Percentiles rank a stretch among this genome's conserved stretches.
phyloP scores from a whole-genome alignment of 306 rosid genomes.

The Pueraria montana region DNA sequence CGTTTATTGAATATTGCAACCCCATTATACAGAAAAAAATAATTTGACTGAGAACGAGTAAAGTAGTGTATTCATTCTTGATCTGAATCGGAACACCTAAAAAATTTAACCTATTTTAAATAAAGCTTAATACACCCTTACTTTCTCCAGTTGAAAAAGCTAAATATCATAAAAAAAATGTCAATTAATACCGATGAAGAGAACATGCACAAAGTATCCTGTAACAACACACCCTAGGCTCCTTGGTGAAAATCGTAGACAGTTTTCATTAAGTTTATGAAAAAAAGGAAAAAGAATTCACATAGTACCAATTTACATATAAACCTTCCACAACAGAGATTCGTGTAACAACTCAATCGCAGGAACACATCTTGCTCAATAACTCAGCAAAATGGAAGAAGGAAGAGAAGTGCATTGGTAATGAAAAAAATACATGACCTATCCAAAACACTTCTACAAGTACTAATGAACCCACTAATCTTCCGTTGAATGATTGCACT shows the following conservation, averaged over 20 bases:
- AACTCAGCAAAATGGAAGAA: constrained; percentile 27
- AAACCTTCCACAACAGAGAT: constrained; percentile 39
- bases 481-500: constrained; percentile 54
- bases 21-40: no score
- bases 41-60: background rate
- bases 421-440: constrained; percentile 39
- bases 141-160: no score
- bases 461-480: constrained; percentile 45
- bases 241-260: background rate
- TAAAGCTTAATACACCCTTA: background rate
- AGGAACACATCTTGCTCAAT: constrained; percentile 47
- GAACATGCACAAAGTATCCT: background rate
- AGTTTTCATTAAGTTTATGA: constrained; percentile 29
- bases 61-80: background rate
- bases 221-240: background rate
- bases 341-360: constrained; percentile 39
- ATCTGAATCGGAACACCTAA: background rate
- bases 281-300: constrained; percentile 13
- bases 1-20: no score
- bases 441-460: constrained; percentile 48
- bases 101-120: background rate
- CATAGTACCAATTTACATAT: constrained; percentile 40
- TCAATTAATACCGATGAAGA: background rate
- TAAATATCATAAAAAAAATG: background rate
- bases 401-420: constrained; percentile 36